Base-by-base conservation (phyloP, 2,329 filamentous ascomycete species). In the Cladophialophora yegresii region DNA sequence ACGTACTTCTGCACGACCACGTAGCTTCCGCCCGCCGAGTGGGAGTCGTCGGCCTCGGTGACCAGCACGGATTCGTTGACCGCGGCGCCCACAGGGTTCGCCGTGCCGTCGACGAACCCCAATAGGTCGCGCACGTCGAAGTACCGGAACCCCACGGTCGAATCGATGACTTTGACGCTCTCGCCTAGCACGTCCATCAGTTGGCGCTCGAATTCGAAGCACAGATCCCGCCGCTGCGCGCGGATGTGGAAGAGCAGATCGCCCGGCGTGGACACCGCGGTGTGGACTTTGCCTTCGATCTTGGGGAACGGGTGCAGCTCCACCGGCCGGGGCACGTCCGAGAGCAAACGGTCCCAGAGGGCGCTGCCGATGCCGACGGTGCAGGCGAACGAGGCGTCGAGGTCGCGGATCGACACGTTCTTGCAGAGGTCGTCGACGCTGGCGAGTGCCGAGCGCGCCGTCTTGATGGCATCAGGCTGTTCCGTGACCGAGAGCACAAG, bases 181-280 rank as follows among this genome's bases (percentile, higher is more conserved):
- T 79, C 78, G 0, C 81, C 82, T 0, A 87, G 77, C 1, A 71
- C 67, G 13, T 81, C 78, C 70, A 86, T 73, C 10, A 87, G 71
- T 67, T 85, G 84, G 33, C 80, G 75, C 74, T 86, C 84, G 61
- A 86, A 83, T 69, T 87, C 84, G 65, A 86, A 86, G 69, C 80
- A 82, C 23, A 87, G 68, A 68, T 86, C 84, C 13, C 83, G 77
- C 1, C 84, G 78, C 55, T 85, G 83, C 0, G 84, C 78, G 32
- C 84, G 81, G 65, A 87, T 86, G 68, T 87, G 84, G 65, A 87
- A 84, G 3, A 87, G 75, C 0, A 87, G 64, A 63, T 87, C 84
- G 0, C 84, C 84, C 0, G 83, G 82, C 0, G 84, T 86, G 0
- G 83, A 82, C 6, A 84, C 74, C 0, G 84, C 83, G 0, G 79